Evolutionary conservation across 495 filamentous ascomycete genomes (phyloP), one percentile per base, ranked within the genome.

Genomic region (Entonaema liquescens): DNA sequence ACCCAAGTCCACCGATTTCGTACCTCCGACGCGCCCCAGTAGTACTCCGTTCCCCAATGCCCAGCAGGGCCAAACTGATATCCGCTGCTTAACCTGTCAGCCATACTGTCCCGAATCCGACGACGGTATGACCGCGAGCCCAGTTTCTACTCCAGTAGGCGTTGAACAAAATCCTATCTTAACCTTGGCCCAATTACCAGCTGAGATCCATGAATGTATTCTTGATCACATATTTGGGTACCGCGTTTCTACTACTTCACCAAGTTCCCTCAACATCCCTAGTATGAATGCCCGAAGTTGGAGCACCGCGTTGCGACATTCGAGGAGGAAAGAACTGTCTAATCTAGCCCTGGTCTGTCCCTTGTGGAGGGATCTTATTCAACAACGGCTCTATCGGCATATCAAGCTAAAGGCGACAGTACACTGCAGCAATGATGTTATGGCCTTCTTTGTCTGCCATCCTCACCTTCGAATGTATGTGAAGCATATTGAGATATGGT

Each of bases 401-500:
- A 88, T 92, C 78, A 91, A 91, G 77, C 79, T 93, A 70, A 91
- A 92, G 75, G 90, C 88, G 3, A 91, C 89, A 5, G 79, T 82
- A n/a, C 79, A 83, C 1, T 89, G 83, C 12, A 76, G 91, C 49
- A 77, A 82, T 9, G 81, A 85, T 44, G 84, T 88, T 7, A 80
- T 82, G 65, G 70, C 75, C 19, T 92, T 88, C 83, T 91, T 93
- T 60, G 70, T 78, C 9, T 67, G 74, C 13, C 83, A 89, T 56
- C 81, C 85, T 21, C 87, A 91, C 68, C 82, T 93, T 3, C 80
- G 84, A 31, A 61, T 76, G 3, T 87, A 91, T 57, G 88, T 92
- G 60, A 89, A 89, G 55, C 89, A 92, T 74, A 83, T 92, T 61
- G 90, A 93, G 73, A 82, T 91, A 17, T 92, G 90, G 87, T 88